Conservation (phyloP, 1,139 yeast species). For the Yamadazyma atmosphaerica region DNA sequence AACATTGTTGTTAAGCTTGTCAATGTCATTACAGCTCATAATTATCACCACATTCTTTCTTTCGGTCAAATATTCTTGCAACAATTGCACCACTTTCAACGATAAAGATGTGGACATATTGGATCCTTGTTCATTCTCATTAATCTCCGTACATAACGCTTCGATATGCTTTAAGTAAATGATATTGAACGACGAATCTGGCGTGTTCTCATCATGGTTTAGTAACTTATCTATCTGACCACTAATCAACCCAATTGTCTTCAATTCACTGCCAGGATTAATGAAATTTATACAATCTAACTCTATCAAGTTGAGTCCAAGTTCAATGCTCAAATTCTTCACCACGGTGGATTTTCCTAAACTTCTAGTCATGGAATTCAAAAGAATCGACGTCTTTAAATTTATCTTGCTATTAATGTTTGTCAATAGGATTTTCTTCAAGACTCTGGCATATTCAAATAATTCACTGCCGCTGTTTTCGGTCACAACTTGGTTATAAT, state of each 20-base stretch:
- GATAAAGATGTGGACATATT: constrained; percentile 55
- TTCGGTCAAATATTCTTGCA: constrained; percentile 51
- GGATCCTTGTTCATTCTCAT: constrained; percentile 61
- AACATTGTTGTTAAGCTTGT: constrained; percentile 64
- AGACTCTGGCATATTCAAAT: constrained; percentile 53
- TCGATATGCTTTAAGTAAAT: constrained; percentile 75
- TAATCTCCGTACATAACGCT: constrained; percentile 65
- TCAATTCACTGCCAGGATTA: constrained; percentile 70
- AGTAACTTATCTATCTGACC: constrained; percentile 70
- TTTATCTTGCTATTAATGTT: constrained; percentile 36
- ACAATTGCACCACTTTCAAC: constrained; percentile 57
- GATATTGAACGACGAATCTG: constrained; percentile 34
- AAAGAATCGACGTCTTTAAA: constrained; percentile 61
- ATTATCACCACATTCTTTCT: constrained; percentile 51
- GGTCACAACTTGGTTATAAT: constrained; percentile 22
- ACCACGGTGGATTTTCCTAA: constrained; percentile 77
- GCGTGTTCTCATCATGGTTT: constrained; percentile 19
- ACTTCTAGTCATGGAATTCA: constrained; percentile 71
- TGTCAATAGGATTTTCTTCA: constrained; percentile 53
- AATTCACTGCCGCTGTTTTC: constrained; percentile 9
- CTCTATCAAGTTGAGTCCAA: constrained; percentile 70
- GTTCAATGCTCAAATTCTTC: constrained; percentile 50
- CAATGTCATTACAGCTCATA: constrained; percentile 73
- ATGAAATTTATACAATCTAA: constrained; percentile 68
- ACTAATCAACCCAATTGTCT: constrained; percentile 72